These are phyloP conservation scores for Penicillium odoratum DNA, from an alignment of 495 filamentous ascomycete species.

Conservation along the genomic window DNA sequence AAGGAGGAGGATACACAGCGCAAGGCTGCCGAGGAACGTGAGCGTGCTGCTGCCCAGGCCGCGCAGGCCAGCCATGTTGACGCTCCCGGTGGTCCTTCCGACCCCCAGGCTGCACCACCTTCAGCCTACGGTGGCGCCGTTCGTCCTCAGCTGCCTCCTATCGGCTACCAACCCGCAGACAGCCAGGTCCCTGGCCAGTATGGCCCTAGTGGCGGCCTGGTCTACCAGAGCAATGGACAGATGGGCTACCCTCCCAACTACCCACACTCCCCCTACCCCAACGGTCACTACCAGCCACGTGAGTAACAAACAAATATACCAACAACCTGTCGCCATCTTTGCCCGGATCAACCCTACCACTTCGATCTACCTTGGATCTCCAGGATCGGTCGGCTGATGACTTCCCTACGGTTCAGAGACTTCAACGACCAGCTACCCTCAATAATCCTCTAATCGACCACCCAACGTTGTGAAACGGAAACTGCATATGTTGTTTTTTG, in stretches of 20 bases:
- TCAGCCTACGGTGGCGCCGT: slow-evolving; percentile 57
- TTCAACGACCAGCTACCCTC: slow-evolving; percentile 45
- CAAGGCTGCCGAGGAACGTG: slow-evolving; percentile 88
- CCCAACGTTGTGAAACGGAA: slow-evolving; percentile 23
- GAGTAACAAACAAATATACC: slow-evolving; percentile 34
- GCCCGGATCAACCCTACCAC: slow-evolving; percentile 18
- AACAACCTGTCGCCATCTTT: slow-evolving; percentile 15
- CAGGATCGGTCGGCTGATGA: slow-evolving; percentile 28
- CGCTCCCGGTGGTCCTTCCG: slow-evolving; percentile 50
- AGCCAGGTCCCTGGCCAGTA: slow-evolving; percentile 66
- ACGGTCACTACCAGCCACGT: slow-evolving; percentile 74
- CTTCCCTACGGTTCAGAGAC: slow-evolving; percentile 40
- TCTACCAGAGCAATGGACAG: slow-evolving; percentile 62
- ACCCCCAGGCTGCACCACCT: slow-evolving; percentile 58
- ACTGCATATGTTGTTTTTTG: slow-evolving; percentile 21
- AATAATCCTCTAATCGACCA: slow-evolving; percentile 34
- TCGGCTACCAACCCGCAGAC: slow-evolving; percentile 73
- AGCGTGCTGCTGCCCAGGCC: slow-evolving; percentile 62
- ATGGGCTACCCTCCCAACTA: slow-evolving; percentile 70
- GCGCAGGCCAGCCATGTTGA: slow-evolving; percentile 57
- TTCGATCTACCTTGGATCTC: slow-evolving; percentile 18
- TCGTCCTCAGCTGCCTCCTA: slow-evolving; percentile 78
- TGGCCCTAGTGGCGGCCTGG: slow-evolving; percentile 55
- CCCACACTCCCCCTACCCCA: slow-evolving; percentile 74
- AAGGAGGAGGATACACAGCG: slow-evolving; percentile 94